Conservation (phyloP, 139 green algal species). For the Closterium sp. region DNA sequence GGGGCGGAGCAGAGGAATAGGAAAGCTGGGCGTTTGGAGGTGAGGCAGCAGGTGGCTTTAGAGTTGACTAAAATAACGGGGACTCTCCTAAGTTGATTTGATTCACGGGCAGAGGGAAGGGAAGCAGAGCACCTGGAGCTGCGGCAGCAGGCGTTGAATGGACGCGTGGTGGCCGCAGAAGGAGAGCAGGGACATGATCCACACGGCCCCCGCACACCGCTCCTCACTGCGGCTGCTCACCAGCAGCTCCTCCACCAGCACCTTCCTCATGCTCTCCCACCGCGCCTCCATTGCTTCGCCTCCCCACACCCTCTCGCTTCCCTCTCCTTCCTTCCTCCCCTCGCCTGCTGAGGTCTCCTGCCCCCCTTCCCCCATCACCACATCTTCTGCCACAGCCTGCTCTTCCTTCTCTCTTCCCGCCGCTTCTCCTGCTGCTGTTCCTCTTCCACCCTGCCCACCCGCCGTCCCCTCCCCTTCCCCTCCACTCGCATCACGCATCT, state of each 20-base stretch:
- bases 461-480: neutral
- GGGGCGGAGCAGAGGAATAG: too few relatives aligned
- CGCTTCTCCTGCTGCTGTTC: conserved; percentile 48
- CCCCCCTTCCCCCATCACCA: conserved; percentile 4
- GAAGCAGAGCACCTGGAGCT: conserved; percentile 44
- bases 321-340: neutral
- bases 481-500: neutral
- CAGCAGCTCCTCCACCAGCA: conserved; percentile 65
- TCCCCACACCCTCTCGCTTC: neutral
- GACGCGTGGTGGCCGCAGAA: conserved; percentile 59
- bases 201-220: conserved; percentile 71
- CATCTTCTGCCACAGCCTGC: conserved; percentile 3
- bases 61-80: too few relatives aligned
- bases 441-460: conserved; percentile 4
- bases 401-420: neutral
- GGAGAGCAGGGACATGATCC: conserved; percentile 76
- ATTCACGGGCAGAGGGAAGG: too few relatives aligned
- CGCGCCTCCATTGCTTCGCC: conserved; percentile 13
- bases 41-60: too few relatives aligned
- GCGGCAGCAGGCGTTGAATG: conserved; percentile 62
- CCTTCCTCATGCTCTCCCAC: conserved; percentile 5
- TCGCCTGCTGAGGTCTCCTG: neutral
- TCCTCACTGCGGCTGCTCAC: conserved; percentile 60
- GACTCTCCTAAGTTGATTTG: too few relatives aligned
- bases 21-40: neutral